These are phyloP conservation scores for Trichoderma gracile DNA, from an alignment of 2,329 filamentous ascomycete genomes.

Conservation along the genomic window DNA sequence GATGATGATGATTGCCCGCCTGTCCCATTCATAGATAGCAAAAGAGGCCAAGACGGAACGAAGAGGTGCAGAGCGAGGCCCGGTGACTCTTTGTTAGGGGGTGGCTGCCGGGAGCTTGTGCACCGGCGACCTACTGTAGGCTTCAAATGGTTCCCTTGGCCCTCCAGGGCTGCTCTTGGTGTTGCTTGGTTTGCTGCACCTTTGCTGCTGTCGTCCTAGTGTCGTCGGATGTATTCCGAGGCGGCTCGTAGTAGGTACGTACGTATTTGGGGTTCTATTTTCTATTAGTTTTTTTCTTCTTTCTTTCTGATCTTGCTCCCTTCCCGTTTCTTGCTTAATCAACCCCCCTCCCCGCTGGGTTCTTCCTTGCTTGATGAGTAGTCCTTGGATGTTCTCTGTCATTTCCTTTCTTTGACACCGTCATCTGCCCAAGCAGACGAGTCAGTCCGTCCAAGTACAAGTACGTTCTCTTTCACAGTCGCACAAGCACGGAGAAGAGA, in stretches of 20 bases:
- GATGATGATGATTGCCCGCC: background rate
- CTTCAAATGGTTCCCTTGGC: background rate
- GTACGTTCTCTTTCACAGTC: no score
- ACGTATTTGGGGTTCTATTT: background rate
- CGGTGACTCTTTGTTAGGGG: background rate
- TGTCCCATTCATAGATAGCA: no score
- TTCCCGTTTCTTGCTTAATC: no score
- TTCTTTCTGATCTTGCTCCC: background rate
- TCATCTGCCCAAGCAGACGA: no score
- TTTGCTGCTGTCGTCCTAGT: slow-evolving; percentile 6
- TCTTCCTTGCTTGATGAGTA: no score
- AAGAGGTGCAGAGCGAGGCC: background rate
- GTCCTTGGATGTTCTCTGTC: no score
- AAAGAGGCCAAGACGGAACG: background rate
- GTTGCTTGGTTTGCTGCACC: background rate
- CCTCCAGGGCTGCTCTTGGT: background rate
- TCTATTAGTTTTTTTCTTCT: background rate
- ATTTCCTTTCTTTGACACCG: no score
- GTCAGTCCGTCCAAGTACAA: no score
- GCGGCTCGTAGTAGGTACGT: background rate
- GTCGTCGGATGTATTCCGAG: slow-evolving; percentile 16
- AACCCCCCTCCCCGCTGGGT: no score
- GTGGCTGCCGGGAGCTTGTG: slow-evolving; percentile 21
- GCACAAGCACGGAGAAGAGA: no score
- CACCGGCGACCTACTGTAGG: background rate